A percentile compares a stretch with the other conserved stretches of the same genome.
phyloP scores from a whole-genome alignment of 1,139 yeast genomes.

The Meyerozyma carpophila region DNA sequence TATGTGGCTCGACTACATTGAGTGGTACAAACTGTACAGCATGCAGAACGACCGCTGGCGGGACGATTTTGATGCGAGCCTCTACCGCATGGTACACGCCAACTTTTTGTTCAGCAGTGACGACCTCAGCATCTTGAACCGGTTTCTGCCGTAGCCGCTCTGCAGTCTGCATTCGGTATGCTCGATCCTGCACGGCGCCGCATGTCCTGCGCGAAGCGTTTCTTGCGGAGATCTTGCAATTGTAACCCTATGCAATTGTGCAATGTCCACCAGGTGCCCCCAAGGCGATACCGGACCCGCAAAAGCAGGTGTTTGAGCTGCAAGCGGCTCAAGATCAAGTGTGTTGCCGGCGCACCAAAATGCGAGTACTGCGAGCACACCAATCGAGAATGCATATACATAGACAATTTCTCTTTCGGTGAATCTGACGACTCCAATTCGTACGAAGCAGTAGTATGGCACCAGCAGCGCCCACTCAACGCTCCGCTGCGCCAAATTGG shows the following conservation, averaged over 20 bases:
- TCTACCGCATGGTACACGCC: background rate
- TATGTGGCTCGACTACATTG: conserved; percentile 8
- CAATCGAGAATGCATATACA: conserved; percentile 3
- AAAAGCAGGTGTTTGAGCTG: background rate
- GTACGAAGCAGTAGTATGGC: background rate
- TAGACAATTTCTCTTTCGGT: background rate
- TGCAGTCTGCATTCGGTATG: background rate
- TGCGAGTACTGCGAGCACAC: conserved; percentile 33
- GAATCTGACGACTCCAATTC: background rate
- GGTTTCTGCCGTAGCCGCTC: background rate
- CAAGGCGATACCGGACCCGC: background rate
- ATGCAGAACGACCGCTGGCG: conserved; percentile 6
- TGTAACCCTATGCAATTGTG: background rate
- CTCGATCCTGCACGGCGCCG: background rate
- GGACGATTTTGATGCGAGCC: conserved; percentile 1
- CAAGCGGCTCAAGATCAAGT: conserved; percentile 13
- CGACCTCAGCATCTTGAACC: background rate
- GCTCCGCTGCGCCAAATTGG: conserved; percentile 2
- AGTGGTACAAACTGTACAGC: conserved; percentile 7
- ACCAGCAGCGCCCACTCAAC: conserved; percentile 1
- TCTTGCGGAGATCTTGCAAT: no score
- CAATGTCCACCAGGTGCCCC: background rate
- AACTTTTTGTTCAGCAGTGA: background rate
- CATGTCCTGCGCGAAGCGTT: background rate
- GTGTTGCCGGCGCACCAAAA: conserved; percentile 28